These are phyloP conservation scores for Colletotrichum spaethianum DNA, from an alignment of 2,329 filamentous ascomycete species.

Conservation along the genomic window DNA sequence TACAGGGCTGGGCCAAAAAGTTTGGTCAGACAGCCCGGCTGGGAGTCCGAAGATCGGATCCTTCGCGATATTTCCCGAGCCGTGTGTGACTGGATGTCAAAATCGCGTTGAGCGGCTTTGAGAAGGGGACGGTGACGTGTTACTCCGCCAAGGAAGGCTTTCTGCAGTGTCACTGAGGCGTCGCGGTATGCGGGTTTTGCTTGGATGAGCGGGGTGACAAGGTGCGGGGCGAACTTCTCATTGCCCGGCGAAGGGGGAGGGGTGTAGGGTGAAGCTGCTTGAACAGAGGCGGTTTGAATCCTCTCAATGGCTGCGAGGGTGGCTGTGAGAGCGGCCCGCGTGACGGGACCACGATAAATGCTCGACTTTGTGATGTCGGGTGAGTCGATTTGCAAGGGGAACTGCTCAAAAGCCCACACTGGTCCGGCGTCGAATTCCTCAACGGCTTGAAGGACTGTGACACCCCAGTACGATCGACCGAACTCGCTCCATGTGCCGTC, in stretches of 20 bases:
- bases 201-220: constrained; percentile 41
- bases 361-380: constrained; percentile 56
- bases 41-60: constrained; percentile 57
- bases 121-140: constrained; percentile 55
- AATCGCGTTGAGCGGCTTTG: constrained; percentile 55
- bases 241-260: constrained; percentile 40
- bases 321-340: constrained; percentile 54
- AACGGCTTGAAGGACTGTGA: constrained; percentile 57
- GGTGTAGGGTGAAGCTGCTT: constrained; percentile 30
- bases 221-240: constrained; percentile 27
- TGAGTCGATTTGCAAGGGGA: constrained; percentile 57
- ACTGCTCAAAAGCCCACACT: constrained; percentile 60
- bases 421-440: constrained; percentile 59
- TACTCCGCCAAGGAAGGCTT: constrained; percentile 54
- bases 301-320: constrained; percentile 54
- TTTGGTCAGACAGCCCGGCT: constrained; percentile 56
- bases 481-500: constrained; percentile 44
- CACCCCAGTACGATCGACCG: constrained; percentile 57
- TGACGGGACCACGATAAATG: constrained; percentile 56
- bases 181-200: constrained; percentile 37
- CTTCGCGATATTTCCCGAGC: constrained; percentile 57
- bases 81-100: constrained; percentile 51
- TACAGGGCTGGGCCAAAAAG: constrained; percentile 55
- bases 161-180: constrained; percentile 51
- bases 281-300: constrained; percentile 44